These are phyloP conservation scores for Fraxinus paxiana DNA, from an alignment of 305 asterid genomes.

Conservation along the genomic window DNA sequence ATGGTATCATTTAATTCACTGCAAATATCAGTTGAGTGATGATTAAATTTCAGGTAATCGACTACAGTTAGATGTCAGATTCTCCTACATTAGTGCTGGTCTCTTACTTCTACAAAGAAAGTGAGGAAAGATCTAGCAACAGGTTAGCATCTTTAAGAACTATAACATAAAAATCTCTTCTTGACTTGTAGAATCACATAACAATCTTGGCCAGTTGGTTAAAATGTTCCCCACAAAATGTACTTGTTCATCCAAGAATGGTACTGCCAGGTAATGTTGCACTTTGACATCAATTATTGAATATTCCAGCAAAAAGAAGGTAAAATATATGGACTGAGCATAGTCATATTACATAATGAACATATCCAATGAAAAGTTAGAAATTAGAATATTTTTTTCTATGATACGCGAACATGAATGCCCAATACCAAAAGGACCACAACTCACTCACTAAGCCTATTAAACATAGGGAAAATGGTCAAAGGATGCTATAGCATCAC, in stretches of 20 bases:
- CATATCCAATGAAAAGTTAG: not conserved
- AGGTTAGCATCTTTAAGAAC: not conserved
- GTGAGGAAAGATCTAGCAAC: not conserved
- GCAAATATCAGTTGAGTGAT: conserved; percentile 29
- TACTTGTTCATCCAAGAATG: not conserved
- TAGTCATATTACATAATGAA: not conserved
- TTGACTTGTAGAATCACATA: not conserved
- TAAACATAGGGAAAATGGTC: not conserved
- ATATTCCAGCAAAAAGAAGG: not conserved
- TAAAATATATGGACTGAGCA: not conserved
- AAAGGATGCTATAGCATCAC: not conserved
- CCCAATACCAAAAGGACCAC: not conserved
- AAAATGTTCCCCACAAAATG: not conserved
- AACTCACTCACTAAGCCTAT: not conserved
- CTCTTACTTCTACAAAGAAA: not conserved
- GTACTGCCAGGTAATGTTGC: not conserved
- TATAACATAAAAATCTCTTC: not conserved
- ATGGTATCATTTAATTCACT: conserved; percentile 96
- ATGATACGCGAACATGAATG: not conserved
- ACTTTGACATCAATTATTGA: not conserved
- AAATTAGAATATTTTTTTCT: not conserved
- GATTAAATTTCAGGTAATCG: not conserved
- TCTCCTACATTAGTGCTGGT: not conserved
- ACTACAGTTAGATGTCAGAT: not conserved
- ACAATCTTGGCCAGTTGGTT: not conserved